Evolutionary conservation across 2,329 filamentous ascomycete species (phyloP).

Genomic region (Colletotrichum filicis): DNA sequence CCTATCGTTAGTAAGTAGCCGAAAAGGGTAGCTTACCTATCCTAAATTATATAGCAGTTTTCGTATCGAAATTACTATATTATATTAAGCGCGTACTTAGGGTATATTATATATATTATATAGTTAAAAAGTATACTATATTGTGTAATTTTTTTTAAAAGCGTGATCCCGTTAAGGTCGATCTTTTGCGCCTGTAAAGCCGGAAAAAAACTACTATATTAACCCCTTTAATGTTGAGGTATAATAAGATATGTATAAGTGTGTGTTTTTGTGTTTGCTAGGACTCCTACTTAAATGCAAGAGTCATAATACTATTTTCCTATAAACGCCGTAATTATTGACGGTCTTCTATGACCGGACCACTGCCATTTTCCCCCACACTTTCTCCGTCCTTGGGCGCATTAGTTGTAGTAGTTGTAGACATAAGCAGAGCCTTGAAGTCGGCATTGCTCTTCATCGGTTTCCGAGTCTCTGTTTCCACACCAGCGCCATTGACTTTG

Average conservation of each 20-base stretch:
- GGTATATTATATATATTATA: too few species aligned
- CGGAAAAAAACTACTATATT: too few species aligned
- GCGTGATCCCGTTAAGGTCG: too few species aligned
- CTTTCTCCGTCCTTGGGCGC: conserved; percentile 10
- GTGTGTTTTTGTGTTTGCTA: background rate
- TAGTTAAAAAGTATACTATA: too few species aligned
- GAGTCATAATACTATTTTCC: conserved; percentile 21
- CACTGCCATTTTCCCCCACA: conserved; percentile 17
- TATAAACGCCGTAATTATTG: conserved; percentile 27
- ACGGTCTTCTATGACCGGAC: conserved; percentile 16
- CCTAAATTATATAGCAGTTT: too few species aligned
- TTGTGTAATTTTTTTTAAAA: too few species aligned
- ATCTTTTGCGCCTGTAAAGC: too few species aligned
- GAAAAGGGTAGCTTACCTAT: too few species aligned
- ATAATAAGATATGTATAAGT: background rate
- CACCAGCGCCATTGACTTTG: conserved; percentile 42
- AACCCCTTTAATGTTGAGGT: background rate
- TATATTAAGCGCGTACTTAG: too few species aligned
- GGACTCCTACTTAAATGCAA: background rate
- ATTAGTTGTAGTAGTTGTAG: conserved; percentile 3
- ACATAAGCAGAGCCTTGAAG: conserved; percentile 65
- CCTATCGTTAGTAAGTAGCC: too few species aligned
- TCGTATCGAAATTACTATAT: too few species aligned
- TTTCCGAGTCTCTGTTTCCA: conserved; percentile 37
- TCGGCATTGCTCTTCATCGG: conserved; percentile 65